Base-by-base conservation (phyloP, 169 alveolate genomes). In the Plasmodium yoelii region DNA sequence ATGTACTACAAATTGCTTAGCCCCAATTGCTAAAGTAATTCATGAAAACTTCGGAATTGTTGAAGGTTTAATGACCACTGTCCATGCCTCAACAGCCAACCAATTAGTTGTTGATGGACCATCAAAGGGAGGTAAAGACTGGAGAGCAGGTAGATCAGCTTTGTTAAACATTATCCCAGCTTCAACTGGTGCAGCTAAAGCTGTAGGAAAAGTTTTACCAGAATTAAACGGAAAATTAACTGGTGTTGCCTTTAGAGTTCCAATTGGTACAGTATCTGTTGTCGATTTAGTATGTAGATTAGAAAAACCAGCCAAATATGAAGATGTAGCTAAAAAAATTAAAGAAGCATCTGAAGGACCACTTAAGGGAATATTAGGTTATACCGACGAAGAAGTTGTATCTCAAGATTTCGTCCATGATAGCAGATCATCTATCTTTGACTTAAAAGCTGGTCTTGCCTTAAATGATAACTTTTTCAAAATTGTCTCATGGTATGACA, bases 211-310 rank as follows among this genome's bases (percentile, higher is more conserved):
- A 94, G 99, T 98, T 60, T 96, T 99, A 74, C 99, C 99, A 39
- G 98, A 96, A 51, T 90, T 98, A 55, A 97, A 98, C 95, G 99
- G 99, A 71, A 99, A 99, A 93, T 95, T 99, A 59, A 99, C 99
- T 46, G 99, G 99, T 86, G 98, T 99, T 99, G 99, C 99, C 72
- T 98, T 99, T 98, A 97, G 99, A 92, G 99, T 98, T 47, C 99
- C 99, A 64, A 97, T 99, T 75, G 96, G 99, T 75, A 98, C 98
- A 80, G 99, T 99, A 39, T 98, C 99, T 24, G 99, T 98, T 77
- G 99, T 98, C 80, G 99, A 99, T 92, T 94, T 99, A 72, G 98
- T 99, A 63, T 97, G 98, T 94, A 97, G 93, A 91, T 97, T 98
- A 80, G 96, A 95, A 77, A 98, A 98, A 92, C 99, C 99, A 39